These are phyloP conservation scores for Coemansia guatemalensis DNA, from an alignment of 192 early-diverging fungal genomes.

Conservation along the genomic window DNA sequence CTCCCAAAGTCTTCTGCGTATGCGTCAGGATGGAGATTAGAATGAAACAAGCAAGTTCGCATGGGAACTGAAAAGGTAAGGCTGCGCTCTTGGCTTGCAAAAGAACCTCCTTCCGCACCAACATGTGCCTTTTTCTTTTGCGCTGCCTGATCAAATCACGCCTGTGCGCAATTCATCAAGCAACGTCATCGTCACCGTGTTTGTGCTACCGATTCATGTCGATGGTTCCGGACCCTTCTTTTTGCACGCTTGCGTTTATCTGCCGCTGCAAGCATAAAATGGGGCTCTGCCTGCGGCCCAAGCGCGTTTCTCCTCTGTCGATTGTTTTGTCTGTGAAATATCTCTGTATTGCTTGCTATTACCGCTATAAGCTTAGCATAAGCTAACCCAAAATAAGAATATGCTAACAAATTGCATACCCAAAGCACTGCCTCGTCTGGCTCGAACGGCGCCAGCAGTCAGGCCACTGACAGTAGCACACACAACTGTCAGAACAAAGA, in stretches of 20 bases:
- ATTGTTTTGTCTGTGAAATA: no score
- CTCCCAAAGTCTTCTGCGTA: no score
- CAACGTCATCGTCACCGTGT: slow-evolving; percentile 1
- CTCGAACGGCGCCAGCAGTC: not conserved
- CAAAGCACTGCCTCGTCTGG: slow-evolving; percentile 3
- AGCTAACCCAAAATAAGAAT: not conserved
- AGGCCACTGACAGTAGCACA: not conserved
- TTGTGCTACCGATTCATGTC: not conserved
- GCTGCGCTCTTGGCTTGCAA: not conserved
- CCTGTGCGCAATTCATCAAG: not conserved
- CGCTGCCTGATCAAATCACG: not conserved
- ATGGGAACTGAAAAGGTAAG: no score
- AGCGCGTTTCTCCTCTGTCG: no score
- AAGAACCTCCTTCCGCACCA: not conserved
- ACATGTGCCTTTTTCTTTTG: not conserved
- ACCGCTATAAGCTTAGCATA: no score
- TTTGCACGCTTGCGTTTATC: not conserved
- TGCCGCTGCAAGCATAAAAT: no score
- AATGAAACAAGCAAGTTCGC: no score
- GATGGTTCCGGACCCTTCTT: not conserved
- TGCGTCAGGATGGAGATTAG: no score
- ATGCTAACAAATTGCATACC: slow-evolving; percentile 2
- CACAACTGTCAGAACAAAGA: no score
- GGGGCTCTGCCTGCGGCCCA: no score
- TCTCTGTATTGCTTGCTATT: no score